Base-by-base conservation (phyloP, 148 eudicot species). In the Linanthus parryae region DNA sequence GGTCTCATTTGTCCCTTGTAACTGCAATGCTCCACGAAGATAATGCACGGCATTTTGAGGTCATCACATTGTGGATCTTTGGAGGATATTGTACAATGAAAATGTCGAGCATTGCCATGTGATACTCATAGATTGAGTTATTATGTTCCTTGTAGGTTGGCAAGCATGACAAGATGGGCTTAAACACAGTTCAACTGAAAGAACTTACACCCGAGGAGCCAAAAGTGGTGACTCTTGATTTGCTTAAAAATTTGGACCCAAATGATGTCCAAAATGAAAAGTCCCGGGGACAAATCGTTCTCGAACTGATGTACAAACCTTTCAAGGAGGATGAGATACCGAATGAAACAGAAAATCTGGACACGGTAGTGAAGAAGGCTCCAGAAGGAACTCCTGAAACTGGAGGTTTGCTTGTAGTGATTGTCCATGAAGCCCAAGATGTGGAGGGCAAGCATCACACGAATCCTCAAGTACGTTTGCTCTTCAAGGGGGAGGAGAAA, bases 121-220 rank as follows among this genome's bases (percentile, higher is more conserved):
- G n/a, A n/a, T n/a, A n/a, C n/a, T n/a, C n/a, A n/a, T n/a, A n/a
- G n/a, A n/a, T n/a, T n/a, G n/a, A n/a, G n/a, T n/a, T n/a, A n/a
- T n/a, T n/a, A n/a, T n/a, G n/a, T n/a, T n/a, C n/a, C n/a, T n/a
- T 47, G 27, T 62, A 90, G 97, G 76, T 90, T 41, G 92, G 97
- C 14, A 61, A 61, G 17, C 92, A 80, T 65, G 97, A 90, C 9
- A 83, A 73, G 77, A 85, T 90, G 95, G 95, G 97, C 15, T 46
- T 83, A 52, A 90, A 85, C 52, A 54, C 62, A 41, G 23, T 85
- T 28, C 70, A 75, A 15, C 49, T 90, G 52, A 83, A 80, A 57
- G 92, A 80, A 26, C 73, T 90, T 39, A 59, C 71, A 16, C 92
- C 95, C 13, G 95, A 90, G 30, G 95, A 85, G 59, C 63, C 84